Base-by-base conservation (phyloP, 768 basidiomycete species). In the Trametes meyenii region DNA sequence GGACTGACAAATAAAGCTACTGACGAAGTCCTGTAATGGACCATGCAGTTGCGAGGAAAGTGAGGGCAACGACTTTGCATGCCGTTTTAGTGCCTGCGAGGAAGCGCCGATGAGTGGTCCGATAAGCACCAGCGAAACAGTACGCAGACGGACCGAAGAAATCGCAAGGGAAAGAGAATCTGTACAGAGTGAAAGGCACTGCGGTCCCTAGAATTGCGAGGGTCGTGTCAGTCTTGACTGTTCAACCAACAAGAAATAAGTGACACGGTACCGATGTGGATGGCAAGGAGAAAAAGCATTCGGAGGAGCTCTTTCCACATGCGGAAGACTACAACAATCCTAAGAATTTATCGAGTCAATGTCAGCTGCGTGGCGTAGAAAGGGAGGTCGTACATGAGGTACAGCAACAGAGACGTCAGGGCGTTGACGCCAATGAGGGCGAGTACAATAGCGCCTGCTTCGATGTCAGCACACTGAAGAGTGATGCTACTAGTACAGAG, bases 271-370 rank as follows among this genome's bases (percentile, higher is more conserved):
- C 71, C 71, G 29, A 55, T 57, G 29, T 72, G 70, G 10, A 70
- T 53, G 16, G 57, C 43, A 19, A 69, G 44, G 23, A 72, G 60
- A 35, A 66, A 70, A 5, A 71, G 19, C 42, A 68, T 58, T 11
- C 70, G 68, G 48, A 62, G 49, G 49, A 72, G 58, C 33, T 72
- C 71, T 42, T 61, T 51, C 67, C 66, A 66, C 38, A 67, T 49
- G 5, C 61, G 53, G 46, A 72, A 70, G 1, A 67, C 61, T 7
- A 70, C 67, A 8, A 72, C 66, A n/a, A 67, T 63, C 71, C 71
- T 72, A 19, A 7, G 16, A 33, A 33, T 33, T 33, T 33, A 33
- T 35, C 29, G 26, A 35, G 17, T 4, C n/a, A 26, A 5, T 19
- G 35, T 26, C 2, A 35, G 35, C 33, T 19, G 1, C 13, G 16